Evolutionary conservation across 768 basidiomycete genomes (phyloP).

Genomic region (Phanerochaete carnosa): DNA sequence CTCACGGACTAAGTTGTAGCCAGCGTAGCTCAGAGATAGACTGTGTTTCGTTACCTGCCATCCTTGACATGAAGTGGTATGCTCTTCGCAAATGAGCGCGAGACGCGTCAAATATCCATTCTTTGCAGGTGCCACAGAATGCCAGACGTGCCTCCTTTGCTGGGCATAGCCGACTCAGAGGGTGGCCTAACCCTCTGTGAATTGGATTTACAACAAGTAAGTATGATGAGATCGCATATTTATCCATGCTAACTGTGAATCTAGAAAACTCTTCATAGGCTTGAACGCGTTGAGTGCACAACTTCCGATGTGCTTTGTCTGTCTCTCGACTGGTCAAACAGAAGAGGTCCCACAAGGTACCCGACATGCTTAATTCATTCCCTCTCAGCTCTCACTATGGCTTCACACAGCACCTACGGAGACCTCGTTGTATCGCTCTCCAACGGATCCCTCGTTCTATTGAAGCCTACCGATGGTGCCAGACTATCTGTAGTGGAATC

Average conservation of each 20-base stretch:
- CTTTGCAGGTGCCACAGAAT: slow-evolving; percentile 56
- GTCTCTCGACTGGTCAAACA: slow-evolving; percentile 91
- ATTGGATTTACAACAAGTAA: slow-evolving; percentile 49
- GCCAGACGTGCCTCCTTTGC: slow-evolving; percentile 36
- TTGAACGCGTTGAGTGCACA: slow-evolving; percentile 46
- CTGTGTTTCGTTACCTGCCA: slow-evolving; percentile 69
- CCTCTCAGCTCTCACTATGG: not conserved
- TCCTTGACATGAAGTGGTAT: slow-evolving; percentile 96
- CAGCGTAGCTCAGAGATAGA: slow-evolving; percentile 56
- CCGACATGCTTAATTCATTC: not conserved
- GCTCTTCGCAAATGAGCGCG: not conserved
- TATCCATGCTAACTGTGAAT: not conserved
- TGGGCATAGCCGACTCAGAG: slow-evolving; percentile 85
- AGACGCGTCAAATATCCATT: not conserved
- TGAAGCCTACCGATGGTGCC: slow-evolving; percentile 44
- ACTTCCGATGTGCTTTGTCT: slow-evolving; percentile 69
- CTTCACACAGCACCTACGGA: slow-evolving; percentile 40
- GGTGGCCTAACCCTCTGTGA: slow-evolving; percentile 68
- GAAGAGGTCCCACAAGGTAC: slow-evolving; percentile 34
- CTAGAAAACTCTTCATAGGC: slow-evolving; percentile 30
- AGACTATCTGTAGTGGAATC: slow-evolving; percentile 45
- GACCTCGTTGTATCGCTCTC: slow-evolving; percentile 81
- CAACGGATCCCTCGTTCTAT: slow-evolving; percentile 66
- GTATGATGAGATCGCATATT: slow-evolving; percentile 10
- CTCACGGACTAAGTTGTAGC: not conserved